A percentile compares a stretch with the other conserved stretches of the same genome.
These are phyloP conservation scores for Syzygium aqueum DNA, from an alignment of 345 rosid genomes.

Conservation along the genomic window DNA sequence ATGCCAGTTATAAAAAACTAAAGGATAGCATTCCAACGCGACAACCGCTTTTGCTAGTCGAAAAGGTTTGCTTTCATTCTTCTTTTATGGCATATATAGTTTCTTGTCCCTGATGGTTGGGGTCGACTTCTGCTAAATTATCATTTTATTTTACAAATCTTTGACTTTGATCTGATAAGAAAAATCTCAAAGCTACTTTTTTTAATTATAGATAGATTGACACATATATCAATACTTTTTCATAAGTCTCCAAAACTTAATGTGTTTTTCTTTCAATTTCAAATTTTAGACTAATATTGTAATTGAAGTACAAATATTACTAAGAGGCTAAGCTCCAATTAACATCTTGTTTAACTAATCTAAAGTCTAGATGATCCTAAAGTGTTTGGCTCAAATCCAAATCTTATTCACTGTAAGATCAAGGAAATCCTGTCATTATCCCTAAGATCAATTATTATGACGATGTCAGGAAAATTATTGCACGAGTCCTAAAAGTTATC, in stretches of 20 bases:
- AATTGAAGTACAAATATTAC: too few species aligned
- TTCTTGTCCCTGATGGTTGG: not conserved
- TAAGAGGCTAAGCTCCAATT: too few species aligned
- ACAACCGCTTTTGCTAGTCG: rapidly evolving
- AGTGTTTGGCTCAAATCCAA: not conserved
- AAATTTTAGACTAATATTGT: too few species aligned
- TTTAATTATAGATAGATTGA: too few species aligned
- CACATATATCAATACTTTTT: too few species aligned
- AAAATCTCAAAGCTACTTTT: not conserved
- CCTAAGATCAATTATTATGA: rapidly evolving
- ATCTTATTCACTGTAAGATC: rapidly evolving
- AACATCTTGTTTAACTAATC: not conserved
- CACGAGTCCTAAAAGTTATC: rapidly evolving
- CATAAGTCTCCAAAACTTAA: too few species aligned
- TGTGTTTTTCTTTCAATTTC: too few species aligned
- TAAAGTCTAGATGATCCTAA: not conserved
- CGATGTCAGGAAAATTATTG: rapidly evolving
- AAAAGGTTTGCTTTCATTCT: not conserved
- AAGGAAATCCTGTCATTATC: not conserved
- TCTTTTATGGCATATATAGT: not conserved
- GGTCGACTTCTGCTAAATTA: not conserved
- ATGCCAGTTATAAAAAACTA: rapidly evolving
- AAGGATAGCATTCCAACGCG: rapidly evolving
- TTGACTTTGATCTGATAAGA: not conserved
- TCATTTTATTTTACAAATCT: not conserved